Evolutionary conservation across 148 eudicot genomes (phyloP).

Genomic region (Euryodendron excelsum): DNA sequence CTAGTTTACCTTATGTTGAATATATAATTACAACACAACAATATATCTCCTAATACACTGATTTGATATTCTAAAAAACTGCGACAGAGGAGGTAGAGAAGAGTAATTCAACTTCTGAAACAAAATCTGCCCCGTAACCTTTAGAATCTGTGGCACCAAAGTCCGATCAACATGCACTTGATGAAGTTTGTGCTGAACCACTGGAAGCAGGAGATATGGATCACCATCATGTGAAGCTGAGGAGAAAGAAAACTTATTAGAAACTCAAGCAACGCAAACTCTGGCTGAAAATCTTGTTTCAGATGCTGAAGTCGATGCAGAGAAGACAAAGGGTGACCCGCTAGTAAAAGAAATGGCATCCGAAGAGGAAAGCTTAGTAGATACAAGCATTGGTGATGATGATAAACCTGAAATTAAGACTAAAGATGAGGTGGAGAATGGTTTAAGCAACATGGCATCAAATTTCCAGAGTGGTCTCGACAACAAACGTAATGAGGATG

Average conservation of each 20-base stretch:
- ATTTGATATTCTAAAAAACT: not conserved
- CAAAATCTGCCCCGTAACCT: not conserved
- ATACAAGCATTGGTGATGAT: not conserved
- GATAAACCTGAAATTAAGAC: not conserved
- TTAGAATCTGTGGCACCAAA: not conserved
- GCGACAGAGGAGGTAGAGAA: slow-evolving; percentile 2
- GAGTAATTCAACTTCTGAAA: not conserved
- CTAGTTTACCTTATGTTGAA: not conserved
- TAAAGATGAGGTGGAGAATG: slow-evolving; percentile 13
- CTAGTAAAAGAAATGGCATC: not conserved
- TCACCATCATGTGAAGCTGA: not conserved
- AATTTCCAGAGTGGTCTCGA: too few species aligned
- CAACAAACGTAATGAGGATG: too few species aligned
- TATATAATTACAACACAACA: not conserved
- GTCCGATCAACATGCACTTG: not conserved
- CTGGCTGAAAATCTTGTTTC: not conserved
- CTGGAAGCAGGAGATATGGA: not conserved
- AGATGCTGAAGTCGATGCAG: not conserved
- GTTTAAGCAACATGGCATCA: too few species aligned
- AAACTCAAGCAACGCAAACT: not conserved
- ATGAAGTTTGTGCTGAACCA: not conserved
- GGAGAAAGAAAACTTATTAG: not conserved
- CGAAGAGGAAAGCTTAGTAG: not conserved
- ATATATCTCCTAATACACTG: too few species aligned
- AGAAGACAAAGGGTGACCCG: not conserved